These are phyloP conservation scores for Gilbertella persicaria DNA, from an alignment of 371 early-diverging fungal genomes.

Conservation along the genomic window DNA sequence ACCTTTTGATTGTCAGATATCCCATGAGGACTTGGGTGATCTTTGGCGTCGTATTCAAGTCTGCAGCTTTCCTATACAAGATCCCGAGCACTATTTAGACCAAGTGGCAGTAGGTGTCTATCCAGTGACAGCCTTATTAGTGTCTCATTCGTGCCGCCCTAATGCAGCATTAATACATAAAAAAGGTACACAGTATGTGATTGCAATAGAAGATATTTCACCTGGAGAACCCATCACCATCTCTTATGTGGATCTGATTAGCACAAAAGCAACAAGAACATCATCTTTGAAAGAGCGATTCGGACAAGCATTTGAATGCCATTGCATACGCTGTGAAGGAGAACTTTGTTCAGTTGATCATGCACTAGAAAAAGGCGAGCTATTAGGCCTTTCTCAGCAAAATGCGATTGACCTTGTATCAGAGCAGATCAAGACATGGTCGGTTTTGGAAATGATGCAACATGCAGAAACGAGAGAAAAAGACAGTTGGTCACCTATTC, in stretches of 20 bases:
- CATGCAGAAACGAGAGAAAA: slow-evolving; percentile 9
- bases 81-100: slow-evolving; percentile 60
- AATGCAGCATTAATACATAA: slow-evolving; percentile 69
- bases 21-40: slow-evolving; percentile 10
- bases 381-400: slow-evolving; percentile 1
- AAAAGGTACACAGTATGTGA: slow-evolving; percentile 44
- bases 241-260: slow-evolving; percentile 72
- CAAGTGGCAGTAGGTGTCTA: slow-evolving; percentile 73
- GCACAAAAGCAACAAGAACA: slow-evolving; percentile 54
- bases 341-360: slow-evolving; percentile 11
- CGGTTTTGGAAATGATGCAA: slow-evolving; percentile 32
- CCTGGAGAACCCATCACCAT: slow-evolving; percentile 74
- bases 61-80: slow-evolving; percentile 21
- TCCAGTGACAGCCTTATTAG: slow-evolving; percentile 67
- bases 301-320: slow-evolving; percentile 30
- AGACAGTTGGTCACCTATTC: slow-evolving; percentile 22
- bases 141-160: slow-evolving; percentile 85
- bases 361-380: slow-evolving; percentile 17
- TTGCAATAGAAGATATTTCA: slow-evolving; percentile 62
- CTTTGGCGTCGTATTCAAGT: slow-evolving; percentile 21
- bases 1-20: slow-evolving; percentile 15
- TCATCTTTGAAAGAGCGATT: slow-evolving; percentile 46
- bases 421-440: slow-evolving; percentile 33
- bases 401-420: slow-evolving; percentile 9
- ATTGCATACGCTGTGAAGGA: slow-evolving; percentile 35